Percentiles rank a stretch among this genome's conserved stretches.
phyloP scores from a whole-genome alignment of 2,329 filamentous ascomycete genomes.

The Exophiala xenobiotica region DNA sequence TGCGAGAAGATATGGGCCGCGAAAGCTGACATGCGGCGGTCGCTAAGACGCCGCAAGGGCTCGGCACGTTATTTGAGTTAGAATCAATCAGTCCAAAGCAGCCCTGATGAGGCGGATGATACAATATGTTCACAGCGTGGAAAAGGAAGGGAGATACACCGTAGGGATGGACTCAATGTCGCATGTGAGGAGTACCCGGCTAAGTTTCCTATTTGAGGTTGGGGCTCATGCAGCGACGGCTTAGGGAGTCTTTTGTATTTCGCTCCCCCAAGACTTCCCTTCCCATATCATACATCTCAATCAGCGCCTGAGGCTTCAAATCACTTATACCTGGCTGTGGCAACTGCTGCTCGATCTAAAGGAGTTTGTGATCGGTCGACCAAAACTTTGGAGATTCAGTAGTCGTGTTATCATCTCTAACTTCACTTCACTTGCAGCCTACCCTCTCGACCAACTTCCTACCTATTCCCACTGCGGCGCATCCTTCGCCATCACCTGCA shows the following conservation, averaged over 20 bases:
- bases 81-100: too few species aligned
- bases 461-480: neutral
- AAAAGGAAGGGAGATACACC: too few species aligned
- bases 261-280: slow-evolving; percentile 1
- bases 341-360: neutral
- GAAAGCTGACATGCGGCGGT: too few species aligned
- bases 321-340: neutral
- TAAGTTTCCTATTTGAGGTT: neutral
- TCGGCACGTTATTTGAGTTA: too few species aligned
- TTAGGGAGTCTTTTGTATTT: neutral
- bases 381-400: neutral
- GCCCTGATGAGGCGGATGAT: too few species aligned
- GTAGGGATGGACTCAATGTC: too few species aligned
- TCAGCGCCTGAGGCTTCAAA: neutral
- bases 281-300: neutral
- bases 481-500: neutral
- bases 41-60: too few species aligned
- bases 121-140: too few species aligned
- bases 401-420: neutral
- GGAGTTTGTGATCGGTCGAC: neutral
- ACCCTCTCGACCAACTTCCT: neutral
- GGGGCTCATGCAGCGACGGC: too few species aligned
- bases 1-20: too few species aligned
- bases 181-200: neutral
- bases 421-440: neutral